phyloP scores from a whole-genome alignment of 768 basidiomycete genomes.

The Antrodiella citrinella region DNA sequence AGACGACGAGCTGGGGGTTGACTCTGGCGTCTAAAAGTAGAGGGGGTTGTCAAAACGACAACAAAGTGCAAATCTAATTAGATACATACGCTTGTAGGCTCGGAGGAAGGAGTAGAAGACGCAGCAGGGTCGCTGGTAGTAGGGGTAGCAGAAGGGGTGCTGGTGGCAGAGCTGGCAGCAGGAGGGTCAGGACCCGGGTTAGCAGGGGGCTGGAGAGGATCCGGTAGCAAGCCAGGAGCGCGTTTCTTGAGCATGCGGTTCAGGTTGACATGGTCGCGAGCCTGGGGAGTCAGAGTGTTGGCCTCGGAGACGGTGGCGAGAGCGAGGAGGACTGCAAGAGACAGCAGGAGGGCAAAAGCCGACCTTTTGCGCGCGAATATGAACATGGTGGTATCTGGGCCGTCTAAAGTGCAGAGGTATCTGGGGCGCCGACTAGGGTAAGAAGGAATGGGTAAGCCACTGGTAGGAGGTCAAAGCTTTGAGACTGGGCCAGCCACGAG shows the following conservation, averaged over 20 bases:
- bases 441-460: background rate
- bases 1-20: background rate
- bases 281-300: constrained; percentile 32
- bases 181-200: constrained; percentile 16
- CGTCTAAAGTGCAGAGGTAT: background rate
- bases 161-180: constrained; percentile 7
- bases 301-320: constrained; percentile 39
- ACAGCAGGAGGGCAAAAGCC: constrained; percentile 58
- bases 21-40: background rate
- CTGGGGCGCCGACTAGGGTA: background rate
- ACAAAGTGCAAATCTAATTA: background rate
- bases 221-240: constrained; percentile 7
- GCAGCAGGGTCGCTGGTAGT: constrained; percentile 7
- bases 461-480: background rate
- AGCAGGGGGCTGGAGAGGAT: constrained; percentile 28
- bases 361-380: constrained; percentile 34
- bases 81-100: background rate
- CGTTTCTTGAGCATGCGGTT: constrained; percentile 70
- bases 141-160: constrained; percentile 7
- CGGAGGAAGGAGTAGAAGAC: constrained; percentile 8
- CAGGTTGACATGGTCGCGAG: constrained; percentile 48
- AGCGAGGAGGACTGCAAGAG: constrained; percentile 45
- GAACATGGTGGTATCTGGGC: constrained; percentile 35
- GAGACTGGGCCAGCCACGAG: background rate
- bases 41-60: background rate